Evolutionary conservation across 2,329 filamentous ascomycete genomes (phyloP), one percentile per base, ranked within the genome.

Genomic region (Cordyceps cateniannulata): DNA sequence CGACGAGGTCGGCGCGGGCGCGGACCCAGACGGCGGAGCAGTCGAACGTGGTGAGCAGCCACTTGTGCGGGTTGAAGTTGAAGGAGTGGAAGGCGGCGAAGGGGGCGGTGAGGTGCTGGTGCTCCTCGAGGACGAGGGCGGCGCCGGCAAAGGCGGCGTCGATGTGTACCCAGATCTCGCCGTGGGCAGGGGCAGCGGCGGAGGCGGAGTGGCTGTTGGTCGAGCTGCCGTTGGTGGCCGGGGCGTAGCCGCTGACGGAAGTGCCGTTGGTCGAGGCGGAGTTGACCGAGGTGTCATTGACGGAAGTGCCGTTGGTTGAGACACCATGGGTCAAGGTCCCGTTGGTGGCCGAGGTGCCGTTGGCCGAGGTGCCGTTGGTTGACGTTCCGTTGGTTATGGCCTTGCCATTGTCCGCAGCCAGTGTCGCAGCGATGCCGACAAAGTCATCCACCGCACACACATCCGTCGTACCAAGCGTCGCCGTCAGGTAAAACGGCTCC

Each of bases 31-130:
- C 81, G 65, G 89, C 89, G 59, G 89, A 91, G 68, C 80, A 83
- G 72, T 98, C 93, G 69, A 97, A 97, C 75, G 96, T 96, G 61
- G 91, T 92, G 20, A 97, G 85, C 52, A 97, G 81, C 93, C 93
- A 97, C 78, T 98, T 98, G 81, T 97, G 93, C 84, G 96, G 89
- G 79, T 97, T 98, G 78, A 93, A 85, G 75, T 96, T 88, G 81
- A 96, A 96, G 65, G 88, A 92, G 77, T 96, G 90, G 71, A 96
- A 92, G 24, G 79, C 76, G 1, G 79, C 76, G 55, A 93, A 81
- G 9, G 84, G 76, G 24, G 77, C 70, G 1, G 86, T 80, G 54
- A 91, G 80, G 66, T 87, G 81, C 61, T 91, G 89, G 74, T 90
- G 89, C 72, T 96, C 91, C 3, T 91, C 88, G 24, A 89, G 87